Evolutionary conservation across 2,329 filamentous ascomycete species (phyloP).

Genomic region (Ophiostoma triangulosporum): DNA sequence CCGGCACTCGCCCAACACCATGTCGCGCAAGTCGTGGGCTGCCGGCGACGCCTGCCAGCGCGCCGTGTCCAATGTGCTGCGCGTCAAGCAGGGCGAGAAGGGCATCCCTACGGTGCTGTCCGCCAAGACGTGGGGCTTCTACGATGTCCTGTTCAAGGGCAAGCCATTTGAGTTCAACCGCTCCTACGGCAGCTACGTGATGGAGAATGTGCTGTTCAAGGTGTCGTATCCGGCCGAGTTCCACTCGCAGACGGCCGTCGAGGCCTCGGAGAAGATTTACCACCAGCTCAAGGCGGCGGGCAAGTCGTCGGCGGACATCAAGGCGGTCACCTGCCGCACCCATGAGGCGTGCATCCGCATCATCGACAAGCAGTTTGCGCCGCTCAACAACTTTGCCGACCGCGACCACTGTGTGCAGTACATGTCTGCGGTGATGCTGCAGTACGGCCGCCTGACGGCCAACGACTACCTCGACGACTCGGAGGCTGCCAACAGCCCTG

Average conservation of each 20-base stretch:
- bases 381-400: constrained; percentile 99
- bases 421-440: constrained; percentile 95
- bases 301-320: constrained; percentile 89
- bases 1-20: constrained; percentile 95
- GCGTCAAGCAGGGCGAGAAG: constrained; percentile 81
- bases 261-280: constrained; percentile 82
- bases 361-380: constrained; percentile 84
- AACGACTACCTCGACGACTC: constrained; percentile 86
- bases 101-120: constrained; percentile 88
- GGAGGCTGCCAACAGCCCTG: constrained; percentile 78
- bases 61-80: constrained; percentile 80
- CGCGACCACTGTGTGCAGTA: constrained; percentile 99
- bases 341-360: constrained; percentile 98
- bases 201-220: constrained; percentile 99
- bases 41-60: constrained; percentile 96
- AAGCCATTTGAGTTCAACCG: constrained; percentile 95
- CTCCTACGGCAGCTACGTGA: constrained; percentile 93
- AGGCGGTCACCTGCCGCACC: constrained; percentile 82
- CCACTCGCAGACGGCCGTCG: constrained; percentile 96
- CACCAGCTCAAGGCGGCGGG: constrained; percentile 68
- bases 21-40: constrained; percentile 99
- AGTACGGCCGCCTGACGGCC: constrained; percentile 84
- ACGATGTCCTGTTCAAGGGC: constrained; percentile 94
- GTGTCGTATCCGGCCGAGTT: constrained; percentile 79
- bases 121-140: constrained; percentile 93